Conservation (phyloP, 2,329 filamentous ascomycete species). For the Bipolaris bicolor region DNA sequence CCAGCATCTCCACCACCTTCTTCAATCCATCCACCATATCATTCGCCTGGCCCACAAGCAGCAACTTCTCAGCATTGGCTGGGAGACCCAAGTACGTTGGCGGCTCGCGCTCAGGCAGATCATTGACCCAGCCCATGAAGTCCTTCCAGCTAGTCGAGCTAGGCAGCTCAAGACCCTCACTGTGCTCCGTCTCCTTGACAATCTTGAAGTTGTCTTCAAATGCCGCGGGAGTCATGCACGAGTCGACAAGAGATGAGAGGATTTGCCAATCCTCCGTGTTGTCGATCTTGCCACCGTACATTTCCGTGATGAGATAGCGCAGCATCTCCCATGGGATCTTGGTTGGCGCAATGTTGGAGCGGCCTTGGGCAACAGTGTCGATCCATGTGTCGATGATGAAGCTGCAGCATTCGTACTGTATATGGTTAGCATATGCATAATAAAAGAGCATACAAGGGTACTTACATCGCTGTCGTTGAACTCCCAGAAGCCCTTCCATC, state of each 20-base stretch:
- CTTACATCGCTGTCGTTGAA: constrained; percentile 99
- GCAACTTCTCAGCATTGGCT: constrained; percentile 92
- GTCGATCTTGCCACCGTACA: constrained; percentile 97
- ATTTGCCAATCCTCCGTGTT: constrained; percentile 81
- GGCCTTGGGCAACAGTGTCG: constrained; percentile 78
- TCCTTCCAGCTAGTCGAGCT: constrained; percentile 81
- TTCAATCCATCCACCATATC: constrained; percentile 84
- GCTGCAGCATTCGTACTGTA: constrained; percentile 91
- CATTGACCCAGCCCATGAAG: constrained; percentile 90
- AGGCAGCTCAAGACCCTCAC: constrained; percentile 73
- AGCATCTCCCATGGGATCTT: constrained; percentile 98
- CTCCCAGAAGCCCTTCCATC: constrained; percentile 99
- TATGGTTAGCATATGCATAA: constrained; percentile 37
- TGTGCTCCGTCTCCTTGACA: constrained; percentile 65
- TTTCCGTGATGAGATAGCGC: constrained; percentile 86
- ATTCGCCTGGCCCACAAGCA: constrained; percentile 85
- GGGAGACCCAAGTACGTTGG: constrained; percentile 93
- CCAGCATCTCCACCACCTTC: constrained; percentile 83
- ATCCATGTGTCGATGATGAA: constrained; percentile 97
- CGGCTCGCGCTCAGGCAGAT: constrained; percentile 90
- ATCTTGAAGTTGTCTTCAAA: constrained; percentile 94
- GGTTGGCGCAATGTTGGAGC: constrained; percentile 89
- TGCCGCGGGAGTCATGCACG: constrained; percentile 82
- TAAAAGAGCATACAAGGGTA: constrained; percentile 35
- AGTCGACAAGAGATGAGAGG: constrained; percentile 74